Base-by-base conservation (phyloP, 208 protist genomes). In the Crithidia expoeki region DNA sequence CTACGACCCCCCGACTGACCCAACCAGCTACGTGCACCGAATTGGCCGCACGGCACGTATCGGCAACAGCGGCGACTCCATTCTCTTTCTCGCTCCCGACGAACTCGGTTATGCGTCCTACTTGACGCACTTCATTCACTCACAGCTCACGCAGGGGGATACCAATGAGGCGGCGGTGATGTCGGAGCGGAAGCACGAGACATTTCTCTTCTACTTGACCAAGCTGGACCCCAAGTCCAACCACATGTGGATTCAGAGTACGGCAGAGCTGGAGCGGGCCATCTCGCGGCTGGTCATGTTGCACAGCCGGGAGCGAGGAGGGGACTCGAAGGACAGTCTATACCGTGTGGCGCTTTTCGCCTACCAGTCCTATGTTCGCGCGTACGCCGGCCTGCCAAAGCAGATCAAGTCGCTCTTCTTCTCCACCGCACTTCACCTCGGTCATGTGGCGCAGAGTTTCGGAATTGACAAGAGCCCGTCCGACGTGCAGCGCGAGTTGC, bases 281-380 rank as follows among this genome's bases (percentile, higher is more conserved):
- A 98, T 99, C 74, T 92, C 93, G 32, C 74, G 78, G 12, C 74
- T 91, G 28, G 90, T 89, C 17, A 93, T 93, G 90, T 81, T 77
- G 36, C 62, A 72, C 21, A 73, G 72, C 30, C 30, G 33, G n/a
- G 40, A 64, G 1, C 56, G 52, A 30, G 55, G 38, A 16, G 66
- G 49, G 42, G 69, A 79, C 40, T 50, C 49, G 19, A 76, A 68
- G 75, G 99, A 99, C 80, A 98, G 99, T 70, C 83, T 99, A 12
- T 84, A 97, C 72, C 93, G 96, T 53, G 86, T 91, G 11, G 97
- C 98, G 5, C 68, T 97, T 19, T 99, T 99, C 61, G 98, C 96
- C 17, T 99, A 99, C 81, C 96, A 98, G 58, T 97, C 91, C 17
- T 99, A 99, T 79, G 81, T 99, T 52, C 92, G 98, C 59, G 83